Evolutionary conservation across 2,329 filamentous ascomycete species (phyloP).

Genomic region (Aspergillus costaricaensis): DNA sequence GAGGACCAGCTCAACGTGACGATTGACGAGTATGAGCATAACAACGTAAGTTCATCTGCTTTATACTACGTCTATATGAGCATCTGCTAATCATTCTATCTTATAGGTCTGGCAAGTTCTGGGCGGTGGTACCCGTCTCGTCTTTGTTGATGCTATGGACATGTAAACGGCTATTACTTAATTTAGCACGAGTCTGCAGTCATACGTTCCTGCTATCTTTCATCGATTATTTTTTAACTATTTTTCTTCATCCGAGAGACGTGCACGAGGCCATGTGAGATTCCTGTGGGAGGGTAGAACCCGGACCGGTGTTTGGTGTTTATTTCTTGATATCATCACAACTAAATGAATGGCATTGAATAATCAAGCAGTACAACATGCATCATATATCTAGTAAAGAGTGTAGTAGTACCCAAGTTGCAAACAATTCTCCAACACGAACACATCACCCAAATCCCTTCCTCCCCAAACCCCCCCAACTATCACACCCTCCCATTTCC

Average conservation of each 20-base stretch:
- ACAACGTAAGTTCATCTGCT: constrained; percentile 72
- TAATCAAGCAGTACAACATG: no score
- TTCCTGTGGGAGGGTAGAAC: constrained; percentile 3
- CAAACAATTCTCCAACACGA: no score
- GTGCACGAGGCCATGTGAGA: neutral
- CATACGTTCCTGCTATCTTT: constrained; percentile 2
- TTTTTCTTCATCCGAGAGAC: neutral
- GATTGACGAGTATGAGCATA: constrained; percentile 81
- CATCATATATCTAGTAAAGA: no score
- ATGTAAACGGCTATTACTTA: constrained; percentile 28
- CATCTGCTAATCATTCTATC: constrained; percentile 40
- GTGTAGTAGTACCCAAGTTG: no score
- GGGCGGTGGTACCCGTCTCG: constrained; percentile 67
- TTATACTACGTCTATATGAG: neutral
- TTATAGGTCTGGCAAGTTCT: constrained; percentile 75
- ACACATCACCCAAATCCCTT: no score
- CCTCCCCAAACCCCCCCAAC: neutral
- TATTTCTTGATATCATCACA: no score
- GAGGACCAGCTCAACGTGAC: constrained; percentile 86
- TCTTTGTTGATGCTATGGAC: constrained; percentile 66
- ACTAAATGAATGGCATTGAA: no score
- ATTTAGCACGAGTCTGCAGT: constrained; percentile 1
- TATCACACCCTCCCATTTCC: neutral
- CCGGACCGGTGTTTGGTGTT: constrained; percentile 10
- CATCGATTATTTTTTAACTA: neutral